Evolutionary conservation across 495 filamentous ascomycete species (phyloP).

Genomic region (Aspergillus coremiiformis): DNA sequence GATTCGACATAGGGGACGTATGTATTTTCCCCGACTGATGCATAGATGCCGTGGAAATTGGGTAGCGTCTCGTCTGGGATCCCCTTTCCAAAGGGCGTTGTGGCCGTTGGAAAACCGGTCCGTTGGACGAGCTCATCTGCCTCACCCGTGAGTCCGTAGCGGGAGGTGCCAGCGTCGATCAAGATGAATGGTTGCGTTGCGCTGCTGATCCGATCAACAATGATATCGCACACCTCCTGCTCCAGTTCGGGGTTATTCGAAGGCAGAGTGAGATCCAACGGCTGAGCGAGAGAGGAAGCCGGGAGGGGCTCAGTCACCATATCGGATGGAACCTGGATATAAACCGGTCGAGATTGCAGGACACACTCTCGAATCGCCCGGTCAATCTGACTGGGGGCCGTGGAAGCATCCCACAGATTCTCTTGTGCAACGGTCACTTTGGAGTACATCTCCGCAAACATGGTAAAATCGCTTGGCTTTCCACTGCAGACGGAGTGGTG

Average conservation of each 20-base stretch:
- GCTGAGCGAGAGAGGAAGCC: neutral
- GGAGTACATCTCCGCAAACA: slow-evolving; percentile 28
- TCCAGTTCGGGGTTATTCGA: slow-evolving; percentile 1
- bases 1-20: slow-evolving; percentile 11
- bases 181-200: slow-evolving; percentile 27
- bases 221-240: neutral
- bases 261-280: neutral
- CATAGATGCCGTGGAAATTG: slow-evolving; percentile 27
- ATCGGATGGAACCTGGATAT: slow-evolving; percentile 32
- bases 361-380: slow-evolving; percentile 24
- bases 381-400: slow-evolving; percentile 30
- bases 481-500: slow-evolving; percentile 39
- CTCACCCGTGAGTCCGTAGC: slow-evolving; percentile 14
- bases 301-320: slow-evolving; percentile 25
- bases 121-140: slow-evolving; percentile 15
- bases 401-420: slow-evolving; percentile 20
- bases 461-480: slow-evolving; percentile 13
- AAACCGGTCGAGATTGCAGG: slow-evolving; percentile 32
- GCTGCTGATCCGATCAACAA: slow-evolving; percentile 20
- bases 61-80: slow-evolving; percentile 24
- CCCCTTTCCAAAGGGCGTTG: slow-evolving; percentile 25
- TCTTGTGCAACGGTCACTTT: slow-evolving; percentile 30
- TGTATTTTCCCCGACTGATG: neutral
- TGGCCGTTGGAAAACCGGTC: slow-evolving; percentile 25
- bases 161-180: slow-evolving; percentile 23